These are phyloP conservation scores for Ustulina deusta DNA, from an alignment of 2,329 filamentous ascomycete species.

Conservation along the genomic window DNA sequence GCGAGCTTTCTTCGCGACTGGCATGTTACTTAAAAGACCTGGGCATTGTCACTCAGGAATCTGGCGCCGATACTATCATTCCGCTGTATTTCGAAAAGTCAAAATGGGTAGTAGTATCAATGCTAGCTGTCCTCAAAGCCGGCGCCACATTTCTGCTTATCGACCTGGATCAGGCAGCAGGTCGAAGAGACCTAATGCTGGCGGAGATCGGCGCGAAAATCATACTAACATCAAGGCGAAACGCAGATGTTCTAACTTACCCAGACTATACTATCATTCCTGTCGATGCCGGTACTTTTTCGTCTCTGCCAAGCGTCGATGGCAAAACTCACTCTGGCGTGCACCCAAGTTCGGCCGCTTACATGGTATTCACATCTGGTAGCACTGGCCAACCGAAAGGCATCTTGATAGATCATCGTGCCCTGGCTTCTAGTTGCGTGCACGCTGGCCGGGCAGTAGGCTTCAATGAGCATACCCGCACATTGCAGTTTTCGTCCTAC, in stretches of 20 bases:
- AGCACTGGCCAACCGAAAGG: constrained; percentile 19
- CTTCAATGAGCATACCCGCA: not conserved
- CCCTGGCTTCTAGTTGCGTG: not conserved
- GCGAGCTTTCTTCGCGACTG: constrained; percentile 21
- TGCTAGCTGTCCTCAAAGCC: constrained; percentile 5
- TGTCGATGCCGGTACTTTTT: not conserved
- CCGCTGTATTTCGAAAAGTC: constrained; percentile 2
- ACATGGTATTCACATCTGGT: constrained; percentile 9
- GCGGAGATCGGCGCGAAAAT: not conserved
- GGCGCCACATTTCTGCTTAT: constrained; percentile 1
- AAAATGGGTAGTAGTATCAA: constrained; percentile 9
- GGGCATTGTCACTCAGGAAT: not conserved
- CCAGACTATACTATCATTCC: not conserved
- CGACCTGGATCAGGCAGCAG: constrained; percentile 1
- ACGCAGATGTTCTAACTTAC: not conserved
- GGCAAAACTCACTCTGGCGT: not conserved
- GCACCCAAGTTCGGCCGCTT: not conserved
- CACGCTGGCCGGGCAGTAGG: constrained; percentile 3
- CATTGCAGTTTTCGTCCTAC: constrained; percentile 20
- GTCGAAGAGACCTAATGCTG: constrained; percentile 2
- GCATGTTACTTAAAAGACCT: not conserved
- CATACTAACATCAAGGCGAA: constrained; percentile 1
- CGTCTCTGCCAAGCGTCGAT: not conserved
- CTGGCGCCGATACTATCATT: not conserved
- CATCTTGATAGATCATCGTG: constrained; percentile 1